These are phyloP conservation scores for Retiboletus fuscus DNA, from an alignment of 1,284 basidiomycete species.

Conservation along the genomic window DNA sequence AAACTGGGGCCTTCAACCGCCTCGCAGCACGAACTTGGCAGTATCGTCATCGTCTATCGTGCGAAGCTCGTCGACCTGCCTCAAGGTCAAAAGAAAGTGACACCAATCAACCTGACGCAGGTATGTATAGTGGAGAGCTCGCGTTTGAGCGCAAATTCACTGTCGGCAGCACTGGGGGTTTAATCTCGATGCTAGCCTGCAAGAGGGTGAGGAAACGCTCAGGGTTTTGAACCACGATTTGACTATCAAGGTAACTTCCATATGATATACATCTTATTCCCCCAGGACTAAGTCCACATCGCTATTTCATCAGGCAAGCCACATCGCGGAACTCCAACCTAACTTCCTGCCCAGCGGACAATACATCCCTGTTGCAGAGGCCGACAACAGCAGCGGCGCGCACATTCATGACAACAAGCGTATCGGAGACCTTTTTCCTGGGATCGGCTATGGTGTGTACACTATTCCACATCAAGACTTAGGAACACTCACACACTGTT, in stretches of 20 bases:
- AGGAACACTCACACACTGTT: neutral
- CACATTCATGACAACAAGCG: constrained; percentile 63
- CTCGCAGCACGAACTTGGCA: constrained; percentile 67
- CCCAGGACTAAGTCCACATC: neutral
- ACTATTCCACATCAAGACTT: neutral
- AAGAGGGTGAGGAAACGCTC: constrained; percentile 55
- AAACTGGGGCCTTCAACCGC: constrained; percentile 46
- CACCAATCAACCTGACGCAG: constrained; percentile 80
- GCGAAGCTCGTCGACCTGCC: constrained; percentile 64
- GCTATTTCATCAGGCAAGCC: constrained; percentile 57
- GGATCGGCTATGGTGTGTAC: constrained; percentile 67
- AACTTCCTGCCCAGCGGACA: constrained; percentile 65
- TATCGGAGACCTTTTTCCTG: constrained; percentile 69
- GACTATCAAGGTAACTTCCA: constrained; percentile 62
- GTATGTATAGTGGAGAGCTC: constrained; percentile 48
- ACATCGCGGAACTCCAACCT: constrained; percentile 64
- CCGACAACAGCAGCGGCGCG: constrained; percentile 50
- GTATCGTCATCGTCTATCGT: constrained; percentile 73
- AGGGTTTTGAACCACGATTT: constrained; percentile 69
- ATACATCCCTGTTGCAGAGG: constrained; percentile 60
- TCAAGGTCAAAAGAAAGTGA: constrained; percentile 56
- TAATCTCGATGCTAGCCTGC: constrained; percentile 77
- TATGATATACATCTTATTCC: neutral
- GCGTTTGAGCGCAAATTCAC: neutral
- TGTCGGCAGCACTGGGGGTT: constrained; percentile 78